A percentile compares a stretch with the other conserved stretches of the same genome.
phyloP scores from a whole-genome alignment of 208 protist genomes.

The Histomonas meleagridis region DNA sequence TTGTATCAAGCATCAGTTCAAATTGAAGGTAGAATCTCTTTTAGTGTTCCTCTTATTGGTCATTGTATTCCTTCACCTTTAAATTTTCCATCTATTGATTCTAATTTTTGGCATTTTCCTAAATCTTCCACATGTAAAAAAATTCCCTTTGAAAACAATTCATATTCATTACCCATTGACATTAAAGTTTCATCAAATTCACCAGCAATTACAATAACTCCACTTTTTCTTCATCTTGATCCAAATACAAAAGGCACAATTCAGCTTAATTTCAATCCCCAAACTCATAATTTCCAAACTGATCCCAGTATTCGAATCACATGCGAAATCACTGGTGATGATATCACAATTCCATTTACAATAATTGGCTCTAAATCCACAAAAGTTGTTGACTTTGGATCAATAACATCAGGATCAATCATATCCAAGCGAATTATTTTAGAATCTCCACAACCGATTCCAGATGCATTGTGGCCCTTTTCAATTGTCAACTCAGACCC shows the following conservation, averaged over 20 bases:
- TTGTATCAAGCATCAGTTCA: not conserved
- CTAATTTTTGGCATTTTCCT: not conserved
- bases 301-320: not conserved
- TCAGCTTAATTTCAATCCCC: not conserved
- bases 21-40: not conserved
- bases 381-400: conserved; percentile 9
- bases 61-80: not conserved
- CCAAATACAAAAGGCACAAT: not conserved
- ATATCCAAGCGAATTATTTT: not conserved
- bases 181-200: not conserved
- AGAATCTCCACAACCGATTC: not conserved
- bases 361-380: not conserved
- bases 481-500: too few species aligned
- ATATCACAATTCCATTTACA: not conserved
- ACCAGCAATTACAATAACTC: not conserved
- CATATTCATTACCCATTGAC: not conserved
- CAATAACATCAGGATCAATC: not conserved
- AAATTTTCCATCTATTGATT: not conserved
- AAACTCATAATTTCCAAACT: not conserved
- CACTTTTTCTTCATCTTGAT: not conserved
- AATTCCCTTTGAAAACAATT: not conserved
- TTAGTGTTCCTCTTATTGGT: not conserved
- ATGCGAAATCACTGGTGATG: not conserved
- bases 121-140: not conserved
- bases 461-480: not conserved